These are phyloP conservation scores for Penicillium sp. DNA, from an alignment of 2,329 filamentous ascomycete genomes.

Conservation along the genomic window DNA sequence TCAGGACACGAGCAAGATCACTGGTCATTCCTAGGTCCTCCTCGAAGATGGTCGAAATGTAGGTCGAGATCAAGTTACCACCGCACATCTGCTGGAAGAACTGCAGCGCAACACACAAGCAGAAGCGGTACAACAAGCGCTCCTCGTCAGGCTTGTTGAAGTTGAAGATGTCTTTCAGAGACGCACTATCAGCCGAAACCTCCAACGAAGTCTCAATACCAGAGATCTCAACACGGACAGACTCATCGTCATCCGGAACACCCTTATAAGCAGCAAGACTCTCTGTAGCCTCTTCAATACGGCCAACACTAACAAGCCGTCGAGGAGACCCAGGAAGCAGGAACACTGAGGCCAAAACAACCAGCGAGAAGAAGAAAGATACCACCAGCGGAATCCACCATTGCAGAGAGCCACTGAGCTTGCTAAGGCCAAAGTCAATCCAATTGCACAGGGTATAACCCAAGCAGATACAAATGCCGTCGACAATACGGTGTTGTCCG, in stretches of 20 bases:
- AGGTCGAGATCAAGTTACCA: slow-evolving; percentile 20
- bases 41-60: slow-evolving; percentile 22
- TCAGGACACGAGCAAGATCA: slow-evolving; percentile 48
- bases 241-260: slow-evolving; percentile 50
- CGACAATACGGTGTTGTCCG: slow-evolving; percentile 57
- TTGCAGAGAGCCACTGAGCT: slow-evolving; percentile 25
- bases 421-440: slow-evolving; percentile 42
- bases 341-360: slow-evolving; percentile 32
- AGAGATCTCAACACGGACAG: slow-evolving; percentile 51
- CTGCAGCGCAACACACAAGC: slow-evolving; percentile 20
- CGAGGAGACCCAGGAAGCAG: slow-evolving; percentile 34
- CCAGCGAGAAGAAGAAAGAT: slow-evolving; percentile 33
- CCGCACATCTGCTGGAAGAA: slow-evolving; percentile 28
- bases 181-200: slow-evolving; percentile 43
- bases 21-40: slow-evolving; percentile 27
- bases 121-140: slow-evolving; percentile 22
- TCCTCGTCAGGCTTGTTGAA: slow-evolving; percentile 44
- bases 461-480: slow-evolving; percentile 53
- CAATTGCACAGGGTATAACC: slow-evolving; percentile 35
- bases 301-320: slow-evolving; percentile 42
- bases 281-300: slow-evolving; percentile 43
- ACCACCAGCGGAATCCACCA: slow-evolving; percentile 35
- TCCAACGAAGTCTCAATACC: slow-evolving; percentile 57
- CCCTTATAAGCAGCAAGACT: slow-evolving; percentile 47
- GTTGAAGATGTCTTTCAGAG: slow-evolving; percentile 63